Evolutionary conservation across 2,329 filamentous ascomycete genomes (phyloP), one percentile per base, ranked within the genome.

Genomic region (Mollisia scopiformis): DNA sequence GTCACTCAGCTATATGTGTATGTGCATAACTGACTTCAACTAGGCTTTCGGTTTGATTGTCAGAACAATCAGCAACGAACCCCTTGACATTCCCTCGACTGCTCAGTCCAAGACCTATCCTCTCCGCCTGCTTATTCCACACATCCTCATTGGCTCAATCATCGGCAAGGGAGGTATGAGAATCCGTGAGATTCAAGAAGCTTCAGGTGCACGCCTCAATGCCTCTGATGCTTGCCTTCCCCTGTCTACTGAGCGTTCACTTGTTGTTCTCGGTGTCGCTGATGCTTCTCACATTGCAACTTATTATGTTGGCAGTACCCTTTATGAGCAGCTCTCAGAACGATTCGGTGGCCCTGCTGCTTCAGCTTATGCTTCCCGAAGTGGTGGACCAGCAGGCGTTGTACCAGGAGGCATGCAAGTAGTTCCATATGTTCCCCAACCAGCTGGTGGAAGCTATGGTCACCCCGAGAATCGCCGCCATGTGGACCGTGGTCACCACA

Each of bases 261-360:
- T 99, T 52, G 94, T 99, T 55, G 93, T 99, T 30, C 92, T 98
- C 78, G 95, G 95, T 75, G 95, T 99, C 61, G 95, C 95, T 57
- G 95, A 99, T 80, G 94, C 95, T 61, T 94, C 99, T 52, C 95
- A 99, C 79, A 99, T 99, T 76, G 95, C 95, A 52, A 97, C 95
- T 37, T 99, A 98, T 81, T 99, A 99, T 73, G 93, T 99, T 66
- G 94, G 93, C 58, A 96, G 94, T 77, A 99, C 95, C n/a, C 85
- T 99, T 27, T 89, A 96, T 51, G 95, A 99, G 81, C 95, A 99
- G 79, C 84, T 99, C 62, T 97, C 95, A 56, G 95, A 99, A 76
- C 89, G 95, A 43, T 99, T 98, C 69, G 94, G 95, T 56, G 95
- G 95, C 6, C 93, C 95, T 21, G 93, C 93, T 60, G 94, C 95